A percentile compares a stretch with the other conserved stretches of the same genome.
phyloP scores from a whole-genome alignment of 176 grass and related monocot genomes.

The Phragmites australis region DNA sequence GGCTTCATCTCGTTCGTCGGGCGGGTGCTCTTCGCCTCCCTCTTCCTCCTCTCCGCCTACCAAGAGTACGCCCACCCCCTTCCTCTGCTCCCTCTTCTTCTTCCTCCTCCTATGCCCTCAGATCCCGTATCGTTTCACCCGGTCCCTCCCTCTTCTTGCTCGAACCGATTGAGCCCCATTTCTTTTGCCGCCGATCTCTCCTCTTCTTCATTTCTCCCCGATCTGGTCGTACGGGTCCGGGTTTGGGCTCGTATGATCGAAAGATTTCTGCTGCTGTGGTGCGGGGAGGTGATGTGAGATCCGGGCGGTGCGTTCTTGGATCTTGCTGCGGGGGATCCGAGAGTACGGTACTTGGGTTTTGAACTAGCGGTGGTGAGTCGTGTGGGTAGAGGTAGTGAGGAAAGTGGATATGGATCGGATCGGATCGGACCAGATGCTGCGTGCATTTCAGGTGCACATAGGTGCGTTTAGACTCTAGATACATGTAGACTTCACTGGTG shows the following conservation, averaged over 20 bases:
- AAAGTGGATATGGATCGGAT: background rate
- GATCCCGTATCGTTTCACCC: conserved; percentile 20
- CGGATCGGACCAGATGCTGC: background rate
- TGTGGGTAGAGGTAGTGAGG: background rate
- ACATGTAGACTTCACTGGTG: no score
- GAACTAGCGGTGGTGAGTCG: background rate
- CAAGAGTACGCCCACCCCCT: conserved; percentile 50
- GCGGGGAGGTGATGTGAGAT: conserved; percentile 2
- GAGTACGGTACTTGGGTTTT: background rate
- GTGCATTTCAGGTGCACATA: background rate
- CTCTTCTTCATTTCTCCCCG: background rate
- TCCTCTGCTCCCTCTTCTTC: background rate
- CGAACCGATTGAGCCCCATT: background rate
- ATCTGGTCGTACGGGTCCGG: background rate
- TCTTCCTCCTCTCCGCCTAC: conserved; percentile 82
- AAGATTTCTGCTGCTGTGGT: background rate
- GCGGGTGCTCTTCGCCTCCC: conserved; percentile 75
- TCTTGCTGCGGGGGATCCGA: conserved; percentile 24
- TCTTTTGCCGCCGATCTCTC: background rate
- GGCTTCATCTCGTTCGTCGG: conserved; percentile 78
- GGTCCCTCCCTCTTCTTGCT: background rate
- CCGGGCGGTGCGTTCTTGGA: conserved; percentile 1
- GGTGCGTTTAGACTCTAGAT: background rate
- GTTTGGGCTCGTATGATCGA: background rate
- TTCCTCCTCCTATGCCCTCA: background rate